phyloP scores from a whole-genome alignment of 331 rosid genomes.

The Acacia pycnantha region DNA sequence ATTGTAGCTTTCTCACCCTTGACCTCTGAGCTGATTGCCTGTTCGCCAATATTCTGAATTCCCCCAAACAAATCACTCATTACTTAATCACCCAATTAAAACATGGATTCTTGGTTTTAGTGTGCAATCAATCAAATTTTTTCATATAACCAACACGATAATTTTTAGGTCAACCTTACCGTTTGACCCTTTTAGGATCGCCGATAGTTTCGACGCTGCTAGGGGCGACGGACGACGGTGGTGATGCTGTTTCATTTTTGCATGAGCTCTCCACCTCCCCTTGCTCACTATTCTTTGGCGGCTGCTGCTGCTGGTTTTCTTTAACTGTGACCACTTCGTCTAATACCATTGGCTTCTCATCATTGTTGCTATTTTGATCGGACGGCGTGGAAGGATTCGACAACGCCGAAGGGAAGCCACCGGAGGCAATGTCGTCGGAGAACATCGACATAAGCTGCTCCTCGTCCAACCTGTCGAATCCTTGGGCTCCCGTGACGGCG shows the following conservation, averaged over 20 bases:
- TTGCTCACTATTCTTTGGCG: constrained; percentile 51
- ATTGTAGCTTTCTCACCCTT: constrained; percentile 77
- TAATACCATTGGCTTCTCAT: constrained; percentile 51
- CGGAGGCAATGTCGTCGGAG: constrained; percentile 59
- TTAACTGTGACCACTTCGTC: constrained; percentile 23
- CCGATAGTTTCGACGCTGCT: constrained; percentile 40
- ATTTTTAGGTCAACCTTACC: constrained; percentile 44
- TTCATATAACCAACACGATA: not conserved
- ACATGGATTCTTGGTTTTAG: not conserved
- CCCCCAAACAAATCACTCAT: not conserved
- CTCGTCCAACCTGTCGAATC: constrained; percentile 74
- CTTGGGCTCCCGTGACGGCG: constrained; percentile 16
- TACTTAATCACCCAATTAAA: not conserved
- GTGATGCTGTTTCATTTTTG: constrained; percentile 33
- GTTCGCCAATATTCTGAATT: constrained; percentile 68
- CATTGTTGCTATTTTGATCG: constrained; percentile 72
- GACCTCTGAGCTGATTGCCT: constrained; percentile 90
- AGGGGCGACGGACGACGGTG: constrained; percentile 34
- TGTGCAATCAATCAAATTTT: not conserved
- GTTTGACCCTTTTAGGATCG: constrained; percentile 93
- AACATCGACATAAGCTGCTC: constrained; percentile 87
- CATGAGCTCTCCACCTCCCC: constrained; percentile 66
- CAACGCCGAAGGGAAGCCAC: constrained; percentile 29
- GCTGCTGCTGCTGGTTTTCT: constrained; percentile 32
- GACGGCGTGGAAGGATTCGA: constrained; percentile 74